These are phyloP conservation scores for Yamadazyma sp. DNA, from an alignment of 805 yeast genomes.

Conservation along the genomic window DNA sequence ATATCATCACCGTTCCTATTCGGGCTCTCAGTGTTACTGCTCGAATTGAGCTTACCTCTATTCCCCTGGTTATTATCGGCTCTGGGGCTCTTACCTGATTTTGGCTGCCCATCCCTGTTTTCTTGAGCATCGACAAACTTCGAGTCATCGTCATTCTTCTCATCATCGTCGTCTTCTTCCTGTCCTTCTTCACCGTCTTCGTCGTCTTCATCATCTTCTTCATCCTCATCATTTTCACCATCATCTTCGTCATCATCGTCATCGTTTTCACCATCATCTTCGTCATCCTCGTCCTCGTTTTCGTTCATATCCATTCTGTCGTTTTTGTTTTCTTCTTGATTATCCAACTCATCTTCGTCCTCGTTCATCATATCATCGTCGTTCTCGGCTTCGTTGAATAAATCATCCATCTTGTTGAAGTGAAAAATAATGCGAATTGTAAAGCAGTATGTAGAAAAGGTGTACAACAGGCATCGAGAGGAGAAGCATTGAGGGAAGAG, in stretches of 20 bases:
- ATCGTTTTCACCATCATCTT: conserved; percentile 15
- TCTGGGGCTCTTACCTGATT: too few species aligned
- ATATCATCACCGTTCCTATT: conserved; percentile 11
- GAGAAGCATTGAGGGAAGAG: too few species aligned
- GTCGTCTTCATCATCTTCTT: conserved; percentile 20
- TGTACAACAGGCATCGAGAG: too few species aligned
- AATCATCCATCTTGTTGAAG: conserved; percentile 26
- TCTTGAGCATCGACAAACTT: conserved; percentile 14
- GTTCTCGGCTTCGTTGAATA: conserved; percentile 20
- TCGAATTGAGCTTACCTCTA: too few species aligned
- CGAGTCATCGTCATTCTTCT: conserved; percentile 17
- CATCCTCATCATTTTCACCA: conserved; percentile 20
- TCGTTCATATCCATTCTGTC: conserved; percentile 19
- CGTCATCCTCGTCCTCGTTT: conserved; percentile 8
- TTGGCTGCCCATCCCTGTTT: conserved; percentile 7
- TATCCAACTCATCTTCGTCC: conserved; percentile 25
- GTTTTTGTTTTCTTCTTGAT: conserved; percentile 16
- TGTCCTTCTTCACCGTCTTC: conserved; percentile 18
- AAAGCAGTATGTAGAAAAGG: too few species aligned
- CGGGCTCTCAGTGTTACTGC: too few species aligned
- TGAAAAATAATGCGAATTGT: conserved; percentile 12
- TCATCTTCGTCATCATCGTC: conserved; percentile 19
- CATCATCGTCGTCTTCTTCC: conserved; percentile 17
- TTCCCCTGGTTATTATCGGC: conserved; percentile 10
- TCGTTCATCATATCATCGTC: conserved; percentile 13